These are phyloP conservation scores for Coemansia sp. DNA, from an alignment of 192 early-diverging fungal species.

Conservation along the genomic window DNA sequence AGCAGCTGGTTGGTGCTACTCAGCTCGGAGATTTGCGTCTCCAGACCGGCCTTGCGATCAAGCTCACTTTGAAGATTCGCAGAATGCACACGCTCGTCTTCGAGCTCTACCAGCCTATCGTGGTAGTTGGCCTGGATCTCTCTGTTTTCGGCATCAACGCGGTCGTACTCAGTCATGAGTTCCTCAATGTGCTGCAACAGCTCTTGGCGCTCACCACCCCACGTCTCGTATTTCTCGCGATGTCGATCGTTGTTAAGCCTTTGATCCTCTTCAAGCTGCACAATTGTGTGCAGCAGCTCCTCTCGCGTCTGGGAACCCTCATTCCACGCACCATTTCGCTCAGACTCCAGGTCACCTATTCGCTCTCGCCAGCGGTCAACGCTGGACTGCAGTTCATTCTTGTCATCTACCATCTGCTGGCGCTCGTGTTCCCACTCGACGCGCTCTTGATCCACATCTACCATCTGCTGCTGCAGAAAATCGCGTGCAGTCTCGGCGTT, in stretches of 20 bases:
- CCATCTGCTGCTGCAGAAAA: conserved; percentile 18
- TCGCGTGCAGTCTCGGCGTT: conserved; percentile 28
- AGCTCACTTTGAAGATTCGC: not conserved
- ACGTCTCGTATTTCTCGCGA: conserved; percentile 2
- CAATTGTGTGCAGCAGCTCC: conserved; percentile 33
- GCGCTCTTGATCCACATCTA: conserved; percentile 23
- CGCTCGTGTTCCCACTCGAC: conserved; percentile 47
- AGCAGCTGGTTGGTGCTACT: conserved; percentile 12
- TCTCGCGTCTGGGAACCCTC: conserved; percentile 38
- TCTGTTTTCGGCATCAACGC: conserved; percentile 23
- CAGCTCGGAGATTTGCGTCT: conserved; percentile 5
- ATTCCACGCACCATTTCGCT: conserved; percentile 43
- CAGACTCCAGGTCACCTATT: conserved; percentile 38
- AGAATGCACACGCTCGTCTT: conserved; percentile 7
- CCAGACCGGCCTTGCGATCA: conserved; percentile 7
- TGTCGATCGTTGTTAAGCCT: not conserved
- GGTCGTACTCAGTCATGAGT: conserved; percentile 5
- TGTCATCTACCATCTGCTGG: conserved; percentile 31
- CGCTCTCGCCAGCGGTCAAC: conserved; percentile 41
- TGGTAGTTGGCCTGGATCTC: conserved; percentile 20
- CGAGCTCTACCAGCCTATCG: conserved; percentile 2
- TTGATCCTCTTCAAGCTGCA: conserved; percentile 28
- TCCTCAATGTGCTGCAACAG: conserved; percentile 13
- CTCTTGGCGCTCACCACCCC: conserved; percentile 9
- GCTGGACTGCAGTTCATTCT: conserved; percentile 21